phyloP scores from a whole-genome alignment of 345 rosid species.

The Combretum micranthum region DNA sequence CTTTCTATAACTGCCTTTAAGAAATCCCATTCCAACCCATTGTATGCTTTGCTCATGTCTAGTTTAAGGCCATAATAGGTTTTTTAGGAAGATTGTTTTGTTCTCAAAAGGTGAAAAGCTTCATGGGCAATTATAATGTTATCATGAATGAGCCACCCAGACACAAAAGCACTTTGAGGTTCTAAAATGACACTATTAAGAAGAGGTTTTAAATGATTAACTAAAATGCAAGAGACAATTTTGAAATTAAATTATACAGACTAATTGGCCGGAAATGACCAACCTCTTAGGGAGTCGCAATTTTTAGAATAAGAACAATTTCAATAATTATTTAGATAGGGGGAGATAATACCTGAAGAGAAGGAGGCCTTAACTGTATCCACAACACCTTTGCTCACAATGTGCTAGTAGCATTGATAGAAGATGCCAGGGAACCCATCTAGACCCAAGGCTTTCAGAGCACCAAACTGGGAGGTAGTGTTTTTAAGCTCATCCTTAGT shows the following conservation, averaged over 20 bases:
- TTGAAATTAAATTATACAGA: not conserved
- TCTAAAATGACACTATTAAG: not conserved
- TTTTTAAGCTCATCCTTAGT: not conserved
- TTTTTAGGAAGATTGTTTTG: not conserved
- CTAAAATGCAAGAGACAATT: not conserved
- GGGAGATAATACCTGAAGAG: not conserved
- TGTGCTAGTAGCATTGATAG: not conserved
- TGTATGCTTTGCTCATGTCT: not conserved
- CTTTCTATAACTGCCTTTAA: not conserved
- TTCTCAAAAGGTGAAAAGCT: not conserved
- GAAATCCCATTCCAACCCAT: not conserved
- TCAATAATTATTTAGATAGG: not conserved
- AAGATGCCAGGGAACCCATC: not conserved
- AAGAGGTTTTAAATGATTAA: not conserved
- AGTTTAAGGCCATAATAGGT: not conserved
- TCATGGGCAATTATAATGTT: constrained; percentile 1
- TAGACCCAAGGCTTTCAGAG: not conserved
- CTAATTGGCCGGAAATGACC: not conserved
- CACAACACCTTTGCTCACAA: not conserved
- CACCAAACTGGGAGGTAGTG: not conserved
- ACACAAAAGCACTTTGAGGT: not conserved
- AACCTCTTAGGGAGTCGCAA: not conserved
- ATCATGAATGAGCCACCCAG: not conserved
- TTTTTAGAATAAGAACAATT: not conserved
- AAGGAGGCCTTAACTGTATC: not conserved